Evolutionary conservation across 2,329 filamentous ascomycete genomes (phyloP).

Genomic region (Penicillium palitans): DNA sequence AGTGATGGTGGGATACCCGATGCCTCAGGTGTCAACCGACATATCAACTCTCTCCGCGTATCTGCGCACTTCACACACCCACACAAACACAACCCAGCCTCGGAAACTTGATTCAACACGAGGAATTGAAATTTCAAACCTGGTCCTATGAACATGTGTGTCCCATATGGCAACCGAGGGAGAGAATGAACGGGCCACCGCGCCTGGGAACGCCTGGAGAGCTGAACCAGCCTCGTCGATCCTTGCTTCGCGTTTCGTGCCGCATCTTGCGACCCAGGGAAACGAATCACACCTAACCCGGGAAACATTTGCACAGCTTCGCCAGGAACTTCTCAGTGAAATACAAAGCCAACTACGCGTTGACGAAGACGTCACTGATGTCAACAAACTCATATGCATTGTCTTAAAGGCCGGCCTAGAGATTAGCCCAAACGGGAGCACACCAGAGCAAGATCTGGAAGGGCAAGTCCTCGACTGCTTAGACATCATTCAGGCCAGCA

Average conservation of each 20-base stretch:
- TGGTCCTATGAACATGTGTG: conserved; percentile 12
- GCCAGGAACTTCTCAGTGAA: conserved; percentile 62
- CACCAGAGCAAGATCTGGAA: conserved; percentile 50
- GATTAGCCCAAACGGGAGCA: conserved; percentile 58
- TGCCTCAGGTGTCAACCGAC: conserved; percentile 27
- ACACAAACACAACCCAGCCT: conserved; percentile 6
- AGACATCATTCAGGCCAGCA: conserved; percentile 71
- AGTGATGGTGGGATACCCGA: neutral
- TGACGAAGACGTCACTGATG: conserved; percentile 70
- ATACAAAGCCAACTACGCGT: conserved; percentile 48
- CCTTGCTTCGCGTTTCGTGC: conserved; percentile 81
- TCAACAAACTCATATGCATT: conserved; percentile 82
- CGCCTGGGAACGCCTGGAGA: conserved; percentile 25
- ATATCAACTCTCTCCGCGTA: conserved; percentile 14
- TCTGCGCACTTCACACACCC: conserved; percentile 4
- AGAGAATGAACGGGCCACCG: conserved; percentile 16
- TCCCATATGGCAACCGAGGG: conserved; percentile 31
- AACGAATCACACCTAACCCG: conserved; percentile 65
- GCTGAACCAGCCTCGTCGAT: conserved; percentile 65
- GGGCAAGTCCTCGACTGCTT: conserved; percentile 64
- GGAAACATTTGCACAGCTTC: conserved; percentile 72
- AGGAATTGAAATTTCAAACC: neutral
- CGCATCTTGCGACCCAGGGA: conserved; percentile 69
- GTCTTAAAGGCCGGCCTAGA: conserved; percentile 78
- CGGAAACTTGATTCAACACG: conserved; percentile 2